Percentiles rank a stretch among this genome's conserved stretches.
phyloP scores from a whole-genome alignment of 352 stramenopile species.

The Globisporangium barbulae region DNA sequence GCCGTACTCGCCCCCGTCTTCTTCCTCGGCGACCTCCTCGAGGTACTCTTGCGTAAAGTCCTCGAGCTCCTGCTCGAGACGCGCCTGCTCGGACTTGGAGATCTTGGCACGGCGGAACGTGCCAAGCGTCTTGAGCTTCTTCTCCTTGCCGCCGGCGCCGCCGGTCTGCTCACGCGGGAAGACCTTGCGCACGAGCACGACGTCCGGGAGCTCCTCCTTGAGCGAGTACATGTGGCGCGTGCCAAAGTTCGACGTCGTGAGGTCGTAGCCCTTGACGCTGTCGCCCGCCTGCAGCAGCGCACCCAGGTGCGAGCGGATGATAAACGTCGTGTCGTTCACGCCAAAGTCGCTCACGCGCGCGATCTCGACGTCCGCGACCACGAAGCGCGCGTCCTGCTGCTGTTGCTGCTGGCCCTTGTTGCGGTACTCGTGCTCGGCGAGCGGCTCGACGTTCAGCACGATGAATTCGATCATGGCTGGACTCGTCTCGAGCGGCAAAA shows the following conservation, averaged over 20 bases:
- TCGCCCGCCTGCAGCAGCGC: slow-evolving; percentile 55
- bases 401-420: slow-evolving; percentile 12
- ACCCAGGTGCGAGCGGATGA: slow-evolving; percentile 62
- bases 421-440: slow-evolving; percentile 17
- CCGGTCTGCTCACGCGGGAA: slow-evolving; percentile 40
- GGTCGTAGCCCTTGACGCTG: slow-evolving; percentile 72
- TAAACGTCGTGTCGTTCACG: slow-evolving; percentile 76
- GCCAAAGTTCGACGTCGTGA: slow-evolving; percentile 55
- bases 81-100: slow-evolving; percentile 48
- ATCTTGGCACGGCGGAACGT: slow-evolving; percentile 34
- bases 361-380: slow-evolving; percentile 68
- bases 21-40: slow-evolving; percentile 40
- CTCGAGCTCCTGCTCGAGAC: slow-evolving; percentile 56
- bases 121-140: slow-evolving; percentile 48
- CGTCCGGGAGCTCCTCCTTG: slow-evolving; percentile 60
- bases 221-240: slow-evolving; percentile 35
- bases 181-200: slow-evolving; percentile 76
- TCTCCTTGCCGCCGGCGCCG: slow-evolving; percentile 25
- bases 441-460: slow-evolving; percentile 64
- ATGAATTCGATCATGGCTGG: slow-evolving; percentile 64
- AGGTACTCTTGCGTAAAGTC: slow-evolving; percentile 62
- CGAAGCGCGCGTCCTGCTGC: slow-evolving; percentile 30
- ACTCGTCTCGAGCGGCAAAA: slow-evolving; percentile 54
- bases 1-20: slow-evolving; percentile 28
- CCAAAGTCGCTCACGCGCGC: slow-evolving; percentile 70